These are phyloP conservation scores for Trypanosoma rangeli DNA, from an alignment of 208 protist genomes.

Conservation along the genomic window DNA sequence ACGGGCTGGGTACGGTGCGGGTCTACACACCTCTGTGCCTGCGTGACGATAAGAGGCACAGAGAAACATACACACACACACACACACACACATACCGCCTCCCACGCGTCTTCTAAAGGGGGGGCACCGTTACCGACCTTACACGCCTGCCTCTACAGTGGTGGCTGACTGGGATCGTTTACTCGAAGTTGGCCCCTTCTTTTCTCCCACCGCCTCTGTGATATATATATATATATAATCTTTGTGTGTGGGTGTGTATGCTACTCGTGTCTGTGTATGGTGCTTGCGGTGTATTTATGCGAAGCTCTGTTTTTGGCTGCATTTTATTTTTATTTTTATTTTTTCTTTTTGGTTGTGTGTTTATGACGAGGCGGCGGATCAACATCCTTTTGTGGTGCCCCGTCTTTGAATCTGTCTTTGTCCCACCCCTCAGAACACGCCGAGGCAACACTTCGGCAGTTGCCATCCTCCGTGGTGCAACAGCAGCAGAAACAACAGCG, in stretches of 20 bases:
- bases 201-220: conserved; percentile 1
- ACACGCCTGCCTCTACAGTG: no score
- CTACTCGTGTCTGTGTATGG: no score
- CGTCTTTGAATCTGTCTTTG: background rate
- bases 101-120: no score
- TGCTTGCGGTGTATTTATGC: background rate
- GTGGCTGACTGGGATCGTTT: background rate
- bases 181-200: background rate
- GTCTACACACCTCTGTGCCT: no score
- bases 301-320: background rate
- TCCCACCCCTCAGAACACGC: background rate
- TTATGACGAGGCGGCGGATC: background rate
- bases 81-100: no score
- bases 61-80: no score
- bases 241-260: no score
- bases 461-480: background rate
- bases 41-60: no score
- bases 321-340: background rate
- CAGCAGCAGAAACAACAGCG: background rate
- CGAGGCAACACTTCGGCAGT: background rate
- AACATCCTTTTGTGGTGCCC: background rate
- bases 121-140: no score
- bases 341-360: background rate
- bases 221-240: conserved; percentile 22
- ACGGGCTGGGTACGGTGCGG: no score